Conservation (phyloP, 768 basidiomycete genomes). For the Suillus subalutaceus region DNA sequence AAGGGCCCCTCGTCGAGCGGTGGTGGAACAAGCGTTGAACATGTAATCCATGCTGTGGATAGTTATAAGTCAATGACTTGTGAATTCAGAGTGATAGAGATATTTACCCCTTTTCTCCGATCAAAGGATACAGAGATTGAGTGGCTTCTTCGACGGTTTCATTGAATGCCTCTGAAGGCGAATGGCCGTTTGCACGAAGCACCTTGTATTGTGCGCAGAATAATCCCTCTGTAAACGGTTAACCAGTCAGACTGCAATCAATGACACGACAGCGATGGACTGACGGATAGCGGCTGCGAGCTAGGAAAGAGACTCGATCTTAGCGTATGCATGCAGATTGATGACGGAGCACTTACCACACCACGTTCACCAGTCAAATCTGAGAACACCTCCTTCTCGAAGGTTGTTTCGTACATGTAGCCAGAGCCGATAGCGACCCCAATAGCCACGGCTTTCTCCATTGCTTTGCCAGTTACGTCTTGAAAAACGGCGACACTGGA, state of each 20-base stretch:
- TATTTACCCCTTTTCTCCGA: conserved; percentile 87
- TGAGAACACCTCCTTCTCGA: conserved; percentile 99
- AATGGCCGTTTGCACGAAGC: conserved; percentile 94
- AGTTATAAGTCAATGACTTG: neutral
- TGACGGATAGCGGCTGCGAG: conserved; percentile 94
- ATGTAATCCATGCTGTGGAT: conserved; percentile 92
- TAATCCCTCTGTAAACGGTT: conserved; percentile 72
- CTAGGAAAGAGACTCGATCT: neutral
- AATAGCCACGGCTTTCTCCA: conserved; percentile 94
- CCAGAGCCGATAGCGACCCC: conserved; percentile 95
- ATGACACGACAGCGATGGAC: neutral
- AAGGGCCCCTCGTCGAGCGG: conserved; percentile 96
- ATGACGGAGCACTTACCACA: conserved; percentile 43
- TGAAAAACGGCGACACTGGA: conserved; percentile 94
- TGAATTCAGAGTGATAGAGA: neutral
- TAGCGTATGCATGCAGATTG: neutral
- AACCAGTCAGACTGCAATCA: neutral
- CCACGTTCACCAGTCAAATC: conserved; percentile 99
- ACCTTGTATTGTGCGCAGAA: conserved; percentile 99
- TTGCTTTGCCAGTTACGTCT: conserved; percentile 96
- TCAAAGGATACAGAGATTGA: conserved; percentile 95
- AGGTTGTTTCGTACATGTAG: conserved; percentile 99
- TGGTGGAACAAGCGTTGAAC: conserved; percentile 99
- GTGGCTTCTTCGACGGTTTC: conserved; percentile 99
- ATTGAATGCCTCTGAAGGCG: conserved; percentile 98